Conservation (phyloP, 768 basidiomycete species). For the Pleurotus ostreatus region DNA sequence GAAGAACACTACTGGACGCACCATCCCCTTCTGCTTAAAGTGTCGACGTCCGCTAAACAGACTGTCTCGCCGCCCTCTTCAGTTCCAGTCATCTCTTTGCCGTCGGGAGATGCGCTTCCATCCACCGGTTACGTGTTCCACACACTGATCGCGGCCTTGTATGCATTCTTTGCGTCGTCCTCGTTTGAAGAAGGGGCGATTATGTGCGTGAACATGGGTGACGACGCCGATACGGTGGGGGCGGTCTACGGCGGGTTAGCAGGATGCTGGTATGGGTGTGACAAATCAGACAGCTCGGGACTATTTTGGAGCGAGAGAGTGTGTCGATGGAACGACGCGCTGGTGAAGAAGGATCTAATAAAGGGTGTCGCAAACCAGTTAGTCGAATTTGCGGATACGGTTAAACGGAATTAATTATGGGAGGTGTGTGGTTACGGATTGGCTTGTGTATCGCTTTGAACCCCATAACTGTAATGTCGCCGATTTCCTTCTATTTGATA, state of each 20-base stretch:
- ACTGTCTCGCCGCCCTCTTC: background rate
- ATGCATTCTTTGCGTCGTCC: constrained; percentile 39
- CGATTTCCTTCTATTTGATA: no score
- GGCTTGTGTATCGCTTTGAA: no score
- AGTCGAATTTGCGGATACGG: constrained; percentile 14
- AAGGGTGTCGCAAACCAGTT: constrained; percentile 34
- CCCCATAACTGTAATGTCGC: no score
- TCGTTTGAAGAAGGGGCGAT: constrained; percentile 42
- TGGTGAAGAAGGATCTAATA: constrained; percentile 30
- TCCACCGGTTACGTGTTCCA: constrained; percentile 38
- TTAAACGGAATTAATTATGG: constrained; percentile 1
- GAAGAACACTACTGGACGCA: constrained; percentile 29
- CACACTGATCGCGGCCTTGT: constrained; percentile 37
- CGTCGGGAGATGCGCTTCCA: constrained; percentile 23
- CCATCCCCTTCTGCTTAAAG: constrained; percentile 32
- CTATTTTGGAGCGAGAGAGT: constrained; percentile 37
- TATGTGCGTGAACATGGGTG: constrained; percentile 39
- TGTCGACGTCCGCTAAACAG: constrained; percentile 3
- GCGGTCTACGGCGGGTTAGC: constrained; percentile 44
- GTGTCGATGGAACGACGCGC: constrained; percentile 25
- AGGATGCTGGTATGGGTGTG: constrained; percentile 34
- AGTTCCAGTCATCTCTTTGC: constrained; percentile 19
- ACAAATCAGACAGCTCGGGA: constrained; percentile 13
- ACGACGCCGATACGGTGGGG: constrained; percentile 42
- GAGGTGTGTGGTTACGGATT: background rate